Base-by-base conservation (phyloP, 768 basidiomycete genomes). In the Leccinum longicurvipes region DNA sequence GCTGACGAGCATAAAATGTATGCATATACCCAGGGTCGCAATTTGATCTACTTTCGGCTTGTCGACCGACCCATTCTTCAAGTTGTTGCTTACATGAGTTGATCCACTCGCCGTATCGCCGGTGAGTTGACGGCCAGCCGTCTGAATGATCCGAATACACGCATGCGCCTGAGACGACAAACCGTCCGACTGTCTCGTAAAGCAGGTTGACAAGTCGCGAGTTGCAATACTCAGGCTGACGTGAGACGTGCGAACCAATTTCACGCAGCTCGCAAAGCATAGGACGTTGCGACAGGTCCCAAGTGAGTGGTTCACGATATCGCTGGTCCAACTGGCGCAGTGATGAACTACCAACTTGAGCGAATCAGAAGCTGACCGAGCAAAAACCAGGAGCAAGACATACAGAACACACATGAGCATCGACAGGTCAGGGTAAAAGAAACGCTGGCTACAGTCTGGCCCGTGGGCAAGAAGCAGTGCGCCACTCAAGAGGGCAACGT, bases 61-160 rank as follows among this genome's bases (percentile, higher is more conserved):
- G 29, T 29, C 27, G 28, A 24, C 51, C 23, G 31, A n/a, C n/a
- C n/a, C n/a, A n/a, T n/a, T n/a, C n/a, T 17, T 21, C 50, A n/a
- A n/a, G n/a, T 47, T 24, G 34, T 19, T 17, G 28, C 34, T 21
- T 39, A 25, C 28, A 27, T 14, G 54, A 50, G 36, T 28, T 53
- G 56, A 63, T 61, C 49, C 19, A 8, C 32, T 39, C 25, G 29
- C 25, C 36, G 44, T 32, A 42, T 14, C 9, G 15, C 54, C 19
- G 29, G 55, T 3, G 17, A 21, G 39, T 11, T 41, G 19, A 41
- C 19, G n/a, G 14, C 19, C 31, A 14, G 39, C 6, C 27, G 19
- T 41, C n/a, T 55, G 29, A 29, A 42, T 41, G 45, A 53, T 36
- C 45, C 50, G 36, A 51, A 45, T 24, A 51, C 27, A 48, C 12